Base-by-base conservation (phyloP, 306 rosid species). In the Quercus robur region DNA sequence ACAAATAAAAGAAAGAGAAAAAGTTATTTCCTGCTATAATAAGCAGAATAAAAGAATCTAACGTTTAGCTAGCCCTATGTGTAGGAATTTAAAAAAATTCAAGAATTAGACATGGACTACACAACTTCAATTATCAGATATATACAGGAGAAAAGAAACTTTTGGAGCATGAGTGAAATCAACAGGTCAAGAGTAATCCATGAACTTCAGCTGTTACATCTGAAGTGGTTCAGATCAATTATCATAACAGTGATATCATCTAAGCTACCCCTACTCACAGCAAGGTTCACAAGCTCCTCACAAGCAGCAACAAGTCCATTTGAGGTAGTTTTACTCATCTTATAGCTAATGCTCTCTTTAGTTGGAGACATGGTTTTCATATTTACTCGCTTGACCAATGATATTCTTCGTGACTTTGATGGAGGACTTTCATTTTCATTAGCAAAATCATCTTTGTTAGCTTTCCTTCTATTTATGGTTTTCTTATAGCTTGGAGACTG, bases 221-320 rank as follows among this genome's bases (percentile, higher is more conserved):
- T 86, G 75, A 86, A 84, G 56, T 83, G 81, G 23, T 55, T 83
- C 31, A 90, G 81, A 85, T 90, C 92, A 84, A 90, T 76, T 81
- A 90, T 81, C 85, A 90, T 82, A 6, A 90, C 87, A n/a, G 94
- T 88, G 63, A 90, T 77, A 66, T 90, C 94, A 80, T 90, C 94
- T 74, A 84, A 71, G 63, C 91, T 84, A 56, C 92, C 94, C 78
- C 88, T 88, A 59, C 78, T 79, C 74, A 80, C 70, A 49, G 92
- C 88, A 61, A 90, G 88, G 73, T 76, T 80, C 44, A 82, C 92
- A 33, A 90, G 92, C 84, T 90, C 94, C 86, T 88, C 82, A 64
- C 92, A 88, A 75, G 94, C 94, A 61, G 85, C 84, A 56, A 81
- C 85, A 33, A 90, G 86, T 51, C 81, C 81, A 69, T 58, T 70